phyloP scores from a whole-genome alignment of 345 rosid species.

The Ceriops tagal region DNA sequence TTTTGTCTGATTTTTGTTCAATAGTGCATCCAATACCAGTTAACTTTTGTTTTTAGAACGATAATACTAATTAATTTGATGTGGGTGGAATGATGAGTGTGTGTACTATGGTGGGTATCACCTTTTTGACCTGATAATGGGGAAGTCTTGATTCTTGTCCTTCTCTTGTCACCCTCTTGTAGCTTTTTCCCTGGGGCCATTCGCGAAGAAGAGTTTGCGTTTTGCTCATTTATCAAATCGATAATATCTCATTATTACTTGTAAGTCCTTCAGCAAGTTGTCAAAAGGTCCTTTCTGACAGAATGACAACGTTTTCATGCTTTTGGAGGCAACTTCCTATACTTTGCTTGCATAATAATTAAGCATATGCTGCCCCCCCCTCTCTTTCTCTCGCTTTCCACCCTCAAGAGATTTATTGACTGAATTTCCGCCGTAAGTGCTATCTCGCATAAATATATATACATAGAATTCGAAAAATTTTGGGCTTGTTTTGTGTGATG shows the following conservation, averaged over 20 bases:
- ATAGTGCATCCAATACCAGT: background rate
- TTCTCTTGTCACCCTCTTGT: slow-evolving; percentile 27
- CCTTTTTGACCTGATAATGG: slow-evolving; percentile 46
- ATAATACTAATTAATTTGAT: slow-evolving; percentile 10
- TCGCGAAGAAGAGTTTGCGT: slow-evolving; percentile 14
- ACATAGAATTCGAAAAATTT: too few relatives aligned
- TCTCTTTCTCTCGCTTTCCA: background rate
- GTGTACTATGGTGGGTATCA: slow-evolving; percentile 32
- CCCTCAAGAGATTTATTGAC: too few relatives aligned
- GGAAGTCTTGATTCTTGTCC: slow-evolving; percentile 34
- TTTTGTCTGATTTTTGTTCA: slow-evolving; percentile 21
- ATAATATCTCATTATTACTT: slow-evolving; percentile 12
- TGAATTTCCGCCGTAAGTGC: too few relatives aligned
- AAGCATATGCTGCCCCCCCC: background rate
- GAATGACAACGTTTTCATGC: slow-evolving; percentile 23
- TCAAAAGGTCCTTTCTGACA: slow-evolving; percentile 20
- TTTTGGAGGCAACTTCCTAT: slow-evolving; percentile 27
- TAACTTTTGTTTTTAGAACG: background rate
- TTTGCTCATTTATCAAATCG: slow-evolving; percentile 24
- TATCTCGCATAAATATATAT: background rate
- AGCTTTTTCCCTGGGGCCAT: slow-evolving; percentile 21
- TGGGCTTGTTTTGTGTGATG: too few relatives aligned
- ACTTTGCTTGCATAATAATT: slow-evolving; percentile 20
- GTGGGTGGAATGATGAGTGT: slow-evolving; percentile 51
- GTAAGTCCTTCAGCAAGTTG: slow-evolving; percentile 12